Conservation (phyloP, 2,329 filamentous ascomycete genomes). For the Trichoderma sp. region DNA sequence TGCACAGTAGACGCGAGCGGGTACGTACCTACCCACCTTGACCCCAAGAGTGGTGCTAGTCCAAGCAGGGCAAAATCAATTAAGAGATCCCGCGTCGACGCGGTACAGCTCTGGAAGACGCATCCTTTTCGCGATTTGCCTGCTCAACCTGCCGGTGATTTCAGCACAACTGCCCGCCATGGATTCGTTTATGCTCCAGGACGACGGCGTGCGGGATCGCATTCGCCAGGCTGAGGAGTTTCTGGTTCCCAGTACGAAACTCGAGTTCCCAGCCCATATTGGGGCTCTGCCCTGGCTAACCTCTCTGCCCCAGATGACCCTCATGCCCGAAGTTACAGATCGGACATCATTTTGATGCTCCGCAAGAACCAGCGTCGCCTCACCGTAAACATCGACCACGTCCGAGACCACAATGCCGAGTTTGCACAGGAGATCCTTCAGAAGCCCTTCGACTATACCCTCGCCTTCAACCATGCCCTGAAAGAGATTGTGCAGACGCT, state of each 20-base stretch:
- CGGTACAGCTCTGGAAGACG: slow-evolving; percentile 8
- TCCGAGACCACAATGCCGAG: slow-evolving; percentile 82
- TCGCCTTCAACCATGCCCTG: slow-evolving; percentile 87
- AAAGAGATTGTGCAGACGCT: slow-evolving; percentile 85
- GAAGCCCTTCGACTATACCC: slow-evolving; percentile 82
- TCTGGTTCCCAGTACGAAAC: slow-evolving; percentile 76
- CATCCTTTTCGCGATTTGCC: background rate
- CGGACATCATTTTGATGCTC: slow-evolving; percentile 81
- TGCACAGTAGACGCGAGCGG: background rate
- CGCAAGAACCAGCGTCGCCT: slow-evolving; percentile 67
- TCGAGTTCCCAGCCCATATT: background rate
- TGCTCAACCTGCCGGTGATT: background rate
- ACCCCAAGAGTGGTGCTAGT: background rate
- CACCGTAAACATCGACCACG: slow-evolving; percentile 82
- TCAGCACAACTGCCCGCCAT: slow-evolving; percentile 48
- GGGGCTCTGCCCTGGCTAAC: slow-evolving; percentile 14
- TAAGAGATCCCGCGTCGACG: slow-evolving; percentile 7
- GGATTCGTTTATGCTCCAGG: slow-evolving; percentile 75
- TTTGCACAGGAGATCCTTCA: slow-evolving; percentile 78
- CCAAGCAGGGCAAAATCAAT: slow-evolving; percentile 6
- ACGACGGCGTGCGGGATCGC: slow-evolving; percentile 82
- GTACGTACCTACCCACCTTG: slow-evolving; percentile 11
- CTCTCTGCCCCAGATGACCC: slow-evolving; percentile 48
- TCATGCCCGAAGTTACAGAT: slow-evolving; percentile 73
- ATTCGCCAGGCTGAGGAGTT: slow-evolving; percentile 89